Conservation (phyloP, 1,139 yeast species). For the Geotrichum citri-aurantii region DNA sequence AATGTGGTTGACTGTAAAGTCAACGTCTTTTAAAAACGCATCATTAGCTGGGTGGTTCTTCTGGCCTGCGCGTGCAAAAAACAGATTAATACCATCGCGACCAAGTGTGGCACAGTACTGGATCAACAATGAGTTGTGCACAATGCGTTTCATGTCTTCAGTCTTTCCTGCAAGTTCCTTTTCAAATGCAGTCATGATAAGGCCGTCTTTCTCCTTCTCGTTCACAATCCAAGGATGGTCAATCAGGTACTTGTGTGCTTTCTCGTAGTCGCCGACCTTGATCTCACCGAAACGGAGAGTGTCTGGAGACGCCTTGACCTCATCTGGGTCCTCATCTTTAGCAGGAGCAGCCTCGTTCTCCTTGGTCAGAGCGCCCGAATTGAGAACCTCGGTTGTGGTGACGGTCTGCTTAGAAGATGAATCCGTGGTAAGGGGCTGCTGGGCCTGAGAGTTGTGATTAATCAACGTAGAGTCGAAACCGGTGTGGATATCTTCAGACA, state of each 20-base stretch:
- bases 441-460: constrained; percentile 46
- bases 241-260: constrained; percentile 49
- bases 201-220: constrained; percentile 85
- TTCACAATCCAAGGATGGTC: constrained; percentile 64
- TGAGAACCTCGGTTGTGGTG: constrained; percentile 38
- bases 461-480: constrained; percentile 85
- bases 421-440: constrained; percentile 17
- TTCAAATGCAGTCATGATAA: constrained; percentile 90
- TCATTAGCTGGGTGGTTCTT: constrained; percentile 52
- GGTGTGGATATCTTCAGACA: constrained; percentile 88
- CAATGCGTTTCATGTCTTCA: constrained; percentile 51
- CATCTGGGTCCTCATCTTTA: constrained; percentile 37
- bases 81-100: constrained; percentile 56
- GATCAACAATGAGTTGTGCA: constrained; percentile 73
- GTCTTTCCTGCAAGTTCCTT: constrained; percentile 60
- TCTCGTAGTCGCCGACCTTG: constrained; percentile 43
- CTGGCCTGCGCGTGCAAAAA: constrained; percentile 59
- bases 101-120: constrained; percentile 69
- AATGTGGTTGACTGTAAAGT: constrained; percentile 66
- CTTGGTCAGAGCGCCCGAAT: constrained; percentile 24
- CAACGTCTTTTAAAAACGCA: constrained; percentile 70
- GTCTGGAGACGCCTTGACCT: constrained; percentile 51
- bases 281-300: constrained; percentile 63
- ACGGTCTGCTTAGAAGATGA: constrained; percentile 17
- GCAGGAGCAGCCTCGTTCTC: constrained; percentile 18